These are phyloP conservation scores for Ceratocystis albifundus DNA, from an alignment of 2,329 filamentous ascomycete genomes.

Conservation along the genomic window DNA sequence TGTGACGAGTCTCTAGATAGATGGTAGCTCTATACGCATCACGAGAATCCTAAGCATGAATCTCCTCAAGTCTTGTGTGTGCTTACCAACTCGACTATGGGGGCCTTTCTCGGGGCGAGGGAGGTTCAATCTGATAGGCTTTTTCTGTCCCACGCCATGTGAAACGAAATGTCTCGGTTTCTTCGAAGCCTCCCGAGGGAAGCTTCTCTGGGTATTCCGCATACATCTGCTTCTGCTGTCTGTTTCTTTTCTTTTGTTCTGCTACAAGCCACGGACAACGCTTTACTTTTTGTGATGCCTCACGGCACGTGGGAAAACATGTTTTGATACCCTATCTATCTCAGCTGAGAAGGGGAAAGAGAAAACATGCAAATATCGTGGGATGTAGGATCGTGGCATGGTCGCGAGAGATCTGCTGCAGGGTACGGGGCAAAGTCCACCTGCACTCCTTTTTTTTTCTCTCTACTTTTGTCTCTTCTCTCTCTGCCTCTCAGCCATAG, in stretches of 20 bases:
- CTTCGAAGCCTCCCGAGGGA: neutral
- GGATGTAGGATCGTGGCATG: neutral
- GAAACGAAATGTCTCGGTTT: neutral
- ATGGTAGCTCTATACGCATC: neutral
- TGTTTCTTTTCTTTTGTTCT: neutral
- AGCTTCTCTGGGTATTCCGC: neutral
- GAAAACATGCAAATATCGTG: neutral
- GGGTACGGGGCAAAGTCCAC: neutral
- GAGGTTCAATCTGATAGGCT: neutral
- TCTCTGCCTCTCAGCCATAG: neutral
- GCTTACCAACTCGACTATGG: neutral
- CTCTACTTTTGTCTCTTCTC: neutral
- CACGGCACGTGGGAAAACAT: constrained; percentile 5
- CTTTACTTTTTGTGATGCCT: neutral
- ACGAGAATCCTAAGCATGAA: neutral
- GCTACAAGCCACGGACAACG: neutral
- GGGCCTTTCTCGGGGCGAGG: neutral
- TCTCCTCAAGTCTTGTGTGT: neutral
- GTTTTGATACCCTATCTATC: neutral
- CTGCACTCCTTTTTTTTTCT: neutral
- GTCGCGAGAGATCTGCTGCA: neutral
- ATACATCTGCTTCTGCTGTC: neutral
- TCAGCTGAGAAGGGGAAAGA: neutral
- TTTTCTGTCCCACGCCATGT: neutral
- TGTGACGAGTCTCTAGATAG: neutral